Percentiles rank a stretch among this genome's conserved stretches.
phyloP scores from a whole-genome alignment of 2,329 filamentous ascomycete species.

The Penicillium sp. region DNA sequence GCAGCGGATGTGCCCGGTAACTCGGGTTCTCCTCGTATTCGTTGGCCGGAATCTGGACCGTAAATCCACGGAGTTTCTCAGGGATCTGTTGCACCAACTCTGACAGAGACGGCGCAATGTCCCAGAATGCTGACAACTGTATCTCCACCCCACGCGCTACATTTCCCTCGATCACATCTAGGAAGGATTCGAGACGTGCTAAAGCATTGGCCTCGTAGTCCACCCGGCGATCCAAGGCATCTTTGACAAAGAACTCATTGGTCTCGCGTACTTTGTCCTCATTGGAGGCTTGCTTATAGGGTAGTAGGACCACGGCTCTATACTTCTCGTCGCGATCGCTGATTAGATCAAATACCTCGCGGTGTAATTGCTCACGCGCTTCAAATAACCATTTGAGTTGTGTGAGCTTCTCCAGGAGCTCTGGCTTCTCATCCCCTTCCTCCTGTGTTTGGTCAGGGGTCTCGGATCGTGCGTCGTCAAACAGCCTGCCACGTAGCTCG shows the following conservation, averaged over 20 bases:
- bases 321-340: conserved; percentile 80
- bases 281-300: conserved; percentile 66
- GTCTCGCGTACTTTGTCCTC: conserved; percentile 71
- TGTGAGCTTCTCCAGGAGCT: conserved; percentile 86
- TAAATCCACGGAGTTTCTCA: conserved; percentile 47
- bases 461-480: conserved; percentile 58
- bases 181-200: conserved; percentile 65
- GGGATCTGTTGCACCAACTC: conserved; percentile 74
- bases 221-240: conserved; percentile 62
- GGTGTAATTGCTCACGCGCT: conserved; percentile 75
- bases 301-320: conserved; percentile 69
- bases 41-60: conserved; percentile 64
- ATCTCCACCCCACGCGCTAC: conserved; percentile 81
- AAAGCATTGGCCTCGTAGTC: conserved; percentile 64
- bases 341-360: conserved; percentile 74
- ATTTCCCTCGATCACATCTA: conserved; percentile 70
- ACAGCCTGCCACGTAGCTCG: conserved; percentile 60
- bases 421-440: conserved; percentile 88
- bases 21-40: conserved; percentile 77
- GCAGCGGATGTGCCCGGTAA: conserved; percentile 71
- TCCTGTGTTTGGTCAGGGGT: conserved; percentile 80
- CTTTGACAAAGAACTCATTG: conserved; percentile 70
- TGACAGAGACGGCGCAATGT: conserved; percentile 77
- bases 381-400: conserved; percentile 96
- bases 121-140: conserved; percentile 92